These are phyloP conservation scores for Croton laevigatus DNA, from an alignment of 441 rosid species.

Conservation along the genomic window DNA sequence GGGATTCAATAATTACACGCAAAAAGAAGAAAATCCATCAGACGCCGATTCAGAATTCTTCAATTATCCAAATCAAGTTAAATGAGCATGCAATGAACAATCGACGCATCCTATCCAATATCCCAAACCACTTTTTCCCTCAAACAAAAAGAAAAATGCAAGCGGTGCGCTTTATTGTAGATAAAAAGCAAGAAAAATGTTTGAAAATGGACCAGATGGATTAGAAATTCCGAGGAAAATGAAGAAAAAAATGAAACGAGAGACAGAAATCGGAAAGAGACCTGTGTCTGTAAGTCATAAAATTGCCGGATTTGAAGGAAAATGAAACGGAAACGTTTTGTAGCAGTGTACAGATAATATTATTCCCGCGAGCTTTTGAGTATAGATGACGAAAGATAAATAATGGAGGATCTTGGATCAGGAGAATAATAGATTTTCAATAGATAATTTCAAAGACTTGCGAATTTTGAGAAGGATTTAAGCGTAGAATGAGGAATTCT, in stretches of 20 bases:
- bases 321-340: background rate
- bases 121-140: background rate
- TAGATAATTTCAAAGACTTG: background rate
- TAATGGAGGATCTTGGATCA: slow-evolving; percentile 8
- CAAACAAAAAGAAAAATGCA: background rate
- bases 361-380: background rate
- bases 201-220: background rate
- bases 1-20: background rate
- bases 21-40: background rate
- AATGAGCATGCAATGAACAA: background rate
- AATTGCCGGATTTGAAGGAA: background rate
- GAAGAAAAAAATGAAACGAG: background rate
- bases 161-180: background rate
- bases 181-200: background rate
- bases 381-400: background rate
- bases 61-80: background rate
- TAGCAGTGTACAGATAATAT: background rate
- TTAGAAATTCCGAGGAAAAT: background rate
- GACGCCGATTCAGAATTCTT: background rate
- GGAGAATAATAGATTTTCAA: slow-evolving; percentile 7
- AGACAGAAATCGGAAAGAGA: background rate
- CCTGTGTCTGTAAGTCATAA: background rate
- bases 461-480: slow-evolving; percentile 5
- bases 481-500: slow-evolving; percentile 9
- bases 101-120: too few relatives aligned